phyloP scores from a whole-genome alignment of 164 flowering plant genomes.

The Nelumbo lutea region DNA sequence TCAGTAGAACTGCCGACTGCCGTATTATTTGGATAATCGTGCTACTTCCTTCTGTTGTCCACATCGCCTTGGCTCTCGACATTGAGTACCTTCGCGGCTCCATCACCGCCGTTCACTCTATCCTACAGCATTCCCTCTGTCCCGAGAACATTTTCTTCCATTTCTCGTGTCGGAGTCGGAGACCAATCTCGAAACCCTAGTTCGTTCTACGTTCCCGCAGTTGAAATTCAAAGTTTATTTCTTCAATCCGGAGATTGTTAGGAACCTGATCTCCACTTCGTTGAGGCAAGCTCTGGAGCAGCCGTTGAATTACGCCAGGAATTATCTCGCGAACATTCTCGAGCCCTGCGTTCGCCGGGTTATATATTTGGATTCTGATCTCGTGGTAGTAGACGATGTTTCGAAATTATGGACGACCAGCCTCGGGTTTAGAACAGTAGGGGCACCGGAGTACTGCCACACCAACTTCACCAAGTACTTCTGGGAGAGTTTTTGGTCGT shows the following conservation, averaged over 20 bases:
- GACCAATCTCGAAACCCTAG: slow-evolving; percentile 19
- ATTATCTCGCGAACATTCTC: neutral
- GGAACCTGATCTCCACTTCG: slow-evolving; percentile 1
- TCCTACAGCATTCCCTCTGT: slow-evolving; percentile 24
- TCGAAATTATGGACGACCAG: neutral
- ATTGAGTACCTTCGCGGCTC: no score
- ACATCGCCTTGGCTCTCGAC: no score
- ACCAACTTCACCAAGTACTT: neutral
- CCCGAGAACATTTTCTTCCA: slow-evolving; percentile 27
- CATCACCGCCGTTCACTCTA: neutral
- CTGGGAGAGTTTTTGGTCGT: neutral
- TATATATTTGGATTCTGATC: neutral
- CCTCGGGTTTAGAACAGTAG: neutral
- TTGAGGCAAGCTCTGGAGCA: slow-evolving; percentile 20
- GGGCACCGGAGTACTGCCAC: neutral
- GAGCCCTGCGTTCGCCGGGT: neutral
- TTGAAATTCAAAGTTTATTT: slow-evolving; percentile 19
- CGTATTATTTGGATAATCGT: no score
- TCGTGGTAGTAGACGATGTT: neutral
- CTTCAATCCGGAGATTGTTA: slow-evolving; percentile 8
- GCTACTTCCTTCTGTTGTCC: no score
- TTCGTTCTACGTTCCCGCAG: neutral
- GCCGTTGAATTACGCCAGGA: slow-evolving; percentile 26
- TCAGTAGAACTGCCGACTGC: no score
- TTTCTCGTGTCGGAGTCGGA: slow-evolving; percentile 26